Base-by-base conservation (phyloP, 441 rosid species). In the Jatropha multifida region DNA sequence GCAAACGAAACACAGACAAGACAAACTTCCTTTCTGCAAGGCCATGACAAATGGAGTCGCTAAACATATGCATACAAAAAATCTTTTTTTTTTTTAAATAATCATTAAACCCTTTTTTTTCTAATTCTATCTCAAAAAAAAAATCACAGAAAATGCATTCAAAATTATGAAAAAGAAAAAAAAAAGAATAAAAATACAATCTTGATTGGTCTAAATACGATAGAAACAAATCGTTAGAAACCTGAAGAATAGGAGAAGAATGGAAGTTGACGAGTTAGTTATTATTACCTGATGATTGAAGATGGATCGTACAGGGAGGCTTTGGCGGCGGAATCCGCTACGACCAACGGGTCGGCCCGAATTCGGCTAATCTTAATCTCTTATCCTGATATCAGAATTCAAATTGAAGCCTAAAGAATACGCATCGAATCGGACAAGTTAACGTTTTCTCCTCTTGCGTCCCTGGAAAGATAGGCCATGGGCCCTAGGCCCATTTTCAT, bases 381-480 rank as follows among this genome's bases (percentile, higher is more conserved):
- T 20, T 27, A 0, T 26, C 10, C 11, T 40, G 17, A 12, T 32
- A 32, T 74, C 65, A 37, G 4, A 38, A 58, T 64, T 49, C 38
- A 62, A 61, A 65, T 26, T 1, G 17, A 69, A 71, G 84, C 86
- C 81, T 78, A 13, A 81, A 38, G 54, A 15, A 13, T 12, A 83
- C 86, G 86, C 86, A 26, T 12, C 65, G 7, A 7, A 44, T 6
- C 9, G 48, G 7, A 44, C 48, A 44, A 44, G 48, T 1, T 8
- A 7, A 13, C 3, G 4, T 61, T 27, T 32, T 26, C 6, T 32
- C 0, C 23, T 8, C 27, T 32, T 11, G 65, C 17, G 2, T 12
- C 18, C 3, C 26, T 38, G 13, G 13, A 7, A n/a, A 8, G 41
- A 44, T 26, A 5, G 23, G 5, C 54, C 3, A 23, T 15, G 61